Percentiles rank a stretch among this genome's conserved stretches.
Conservation (phyloP, 2,329 filamentous ascomycete genomes). For the Penicillium sclerotiorum region DNA sequence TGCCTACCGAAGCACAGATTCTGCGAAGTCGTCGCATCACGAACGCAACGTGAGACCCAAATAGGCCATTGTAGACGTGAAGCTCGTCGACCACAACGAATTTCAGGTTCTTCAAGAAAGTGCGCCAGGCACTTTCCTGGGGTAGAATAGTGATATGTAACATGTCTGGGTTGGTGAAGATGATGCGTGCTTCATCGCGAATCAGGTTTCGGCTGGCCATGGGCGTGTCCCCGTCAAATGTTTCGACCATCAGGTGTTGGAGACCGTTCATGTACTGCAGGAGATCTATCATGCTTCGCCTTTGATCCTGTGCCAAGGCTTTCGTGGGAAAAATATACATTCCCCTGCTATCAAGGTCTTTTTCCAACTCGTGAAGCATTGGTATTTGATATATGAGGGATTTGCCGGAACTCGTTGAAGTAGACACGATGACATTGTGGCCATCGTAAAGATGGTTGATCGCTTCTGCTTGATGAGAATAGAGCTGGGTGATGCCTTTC, state of each 20-base stretch:
- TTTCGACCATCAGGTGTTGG: constrained; percentile 78
- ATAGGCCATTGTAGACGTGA: constrained; percentile 93
- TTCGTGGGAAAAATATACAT: constrained; percentile 99
- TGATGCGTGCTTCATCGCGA: constrained; percentile 84
- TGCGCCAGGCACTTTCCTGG: constrained; percentile 86
- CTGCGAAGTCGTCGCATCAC: constrained; percentile 89
- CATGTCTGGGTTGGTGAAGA: constrained; percentile 99
- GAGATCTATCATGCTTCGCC: constrained; percentile 82
- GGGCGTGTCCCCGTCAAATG: constrained; percentile 92
- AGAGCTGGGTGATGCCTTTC: constrained; percentile 80
- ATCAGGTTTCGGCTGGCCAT: constrained; percentile 77
- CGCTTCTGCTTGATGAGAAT: constrained; percentile 89
- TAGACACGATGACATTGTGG: constrained; percentile 86
- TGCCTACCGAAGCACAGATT: constrained; percentile 88
- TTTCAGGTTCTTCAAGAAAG: constrained; percentile 82
- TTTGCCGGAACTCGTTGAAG: constrained; percentile 94
- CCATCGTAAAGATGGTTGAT: constrained; percentile 85
- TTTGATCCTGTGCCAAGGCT: constrained; percentile 91
- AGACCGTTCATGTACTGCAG: constrained; percentile 77
- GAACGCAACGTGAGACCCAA: constrained; percentile 90
- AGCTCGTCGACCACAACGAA: constrained; percentile 92
- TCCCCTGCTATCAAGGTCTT: constrained; percentile 73
- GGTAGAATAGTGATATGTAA: constrained; percentile 91
- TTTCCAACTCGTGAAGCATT: constrained; percentile 82
- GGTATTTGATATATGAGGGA: constrained; percentile 97